Conservation (phyloP, 495 filamentous ascomycete species). For the Massariosphaeria phaeospora region DNA sequence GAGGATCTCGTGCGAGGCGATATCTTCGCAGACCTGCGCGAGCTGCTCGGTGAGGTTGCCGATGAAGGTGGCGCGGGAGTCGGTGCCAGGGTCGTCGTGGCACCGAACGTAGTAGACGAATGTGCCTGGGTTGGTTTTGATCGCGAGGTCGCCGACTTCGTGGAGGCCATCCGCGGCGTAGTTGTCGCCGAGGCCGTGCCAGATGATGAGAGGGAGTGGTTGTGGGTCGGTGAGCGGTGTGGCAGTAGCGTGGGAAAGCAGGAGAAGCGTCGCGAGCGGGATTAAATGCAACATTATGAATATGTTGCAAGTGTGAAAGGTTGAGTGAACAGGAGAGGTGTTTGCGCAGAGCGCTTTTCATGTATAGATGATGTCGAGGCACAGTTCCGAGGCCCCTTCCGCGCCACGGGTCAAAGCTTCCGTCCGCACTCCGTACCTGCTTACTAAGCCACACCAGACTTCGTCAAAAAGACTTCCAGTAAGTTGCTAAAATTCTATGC, state of each 20-base stretch:
- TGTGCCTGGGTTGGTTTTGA: constrained; percentile 72
- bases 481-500: no score
- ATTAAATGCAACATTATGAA: constrained; percentile 14
- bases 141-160: constrained; percentile 60
- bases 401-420: no score
- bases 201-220: constrained; percentile 83
- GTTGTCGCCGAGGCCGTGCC: constrained; percentile 80
- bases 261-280: constrained; percentile 11
- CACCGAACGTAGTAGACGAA: constrained; percentile 78
- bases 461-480: no score
- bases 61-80: constrained; percentile 81
- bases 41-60: constrained; percentile 85
- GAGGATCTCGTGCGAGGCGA: constrained; percentile 71
- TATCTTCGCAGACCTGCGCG: constrained; percentile 69
- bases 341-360: no score
- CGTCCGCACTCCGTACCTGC: no score
- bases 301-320: no score
- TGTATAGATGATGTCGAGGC: no score
- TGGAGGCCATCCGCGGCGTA: constrained; percentile 71
- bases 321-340: no score
- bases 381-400: no score
- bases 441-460: no score
- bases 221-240: not conserved
- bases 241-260: not conserved
- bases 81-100: constrained; percentile 56